Evolutionary conservation across 1,284 basidiomycete genomes (phyloP).

Genomic region (Malassezia vespertilionis): DNA sequence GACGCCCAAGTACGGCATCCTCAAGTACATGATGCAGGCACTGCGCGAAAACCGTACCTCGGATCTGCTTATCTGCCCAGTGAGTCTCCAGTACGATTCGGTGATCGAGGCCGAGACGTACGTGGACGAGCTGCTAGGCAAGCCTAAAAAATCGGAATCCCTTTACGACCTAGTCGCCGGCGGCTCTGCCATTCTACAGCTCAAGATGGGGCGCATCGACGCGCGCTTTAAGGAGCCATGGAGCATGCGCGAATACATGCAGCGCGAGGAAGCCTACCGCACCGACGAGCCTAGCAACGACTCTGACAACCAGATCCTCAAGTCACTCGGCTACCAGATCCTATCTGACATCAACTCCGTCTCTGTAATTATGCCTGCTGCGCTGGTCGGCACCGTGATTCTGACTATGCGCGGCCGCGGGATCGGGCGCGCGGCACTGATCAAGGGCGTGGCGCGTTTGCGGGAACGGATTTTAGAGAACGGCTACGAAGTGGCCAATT

Average conservation of each 20-base stretch:
- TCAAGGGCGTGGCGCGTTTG: slow-evolving; percentile 44
- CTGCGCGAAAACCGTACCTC: slow-evolving; percentile 36
- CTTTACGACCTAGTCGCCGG: slow-evolving; percentile 45
- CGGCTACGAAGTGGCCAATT: slow-evolving; percentile 48
- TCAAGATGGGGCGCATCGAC: slow-evolving; percentile 48
- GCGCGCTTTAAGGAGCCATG: slow-evolving; percentile 49
- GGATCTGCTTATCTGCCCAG: slow-evolving; percentile 48
- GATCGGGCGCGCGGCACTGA: slow-evolving; percentile 45
- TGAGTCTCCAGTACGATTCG: slow-evolving; percentile 48
- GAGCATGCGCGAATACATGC: slow-evolving; percentile 45
- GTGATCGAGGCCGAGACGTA: slow-evolving; percentile 49
- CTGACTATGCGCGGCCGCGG: slow-evolving; percentile 47
- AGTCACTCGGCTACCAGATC: slow-evolving; percentile 47
- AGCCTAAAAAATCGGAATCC: slow-evolving; percentile 49
- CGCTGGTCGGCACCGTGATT: slow-evolving; percentile 46
- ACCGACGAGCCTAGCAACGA: slow-evolving; percentile 21
- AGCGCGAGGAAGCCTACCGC: slow-evolving; percentile 34
- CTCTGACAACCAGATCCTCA: slow-evolving; percentile 40
- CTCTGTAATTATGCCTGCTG: slow-evolving; percentile 48
- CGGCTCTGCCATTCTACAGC: slow-evolving; percentile 40
- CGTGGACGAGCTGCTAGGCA: slow-evolving; percentile 47
- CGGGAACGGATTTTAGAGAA: slow-evolving; percentile 36
- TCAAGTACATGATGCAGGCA: slow-evolving; percentile 48
- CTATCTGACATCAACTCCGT: slow-evolving; percentile 48
- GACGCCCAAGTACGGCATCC: slow-evolving; percentile 48